These are phyloP conservation scores for Xenoacremonium recifei DNA, from an alignment of 2,329 filamentous ascomycete genomes.

Conservation along the genomic window DNA sequence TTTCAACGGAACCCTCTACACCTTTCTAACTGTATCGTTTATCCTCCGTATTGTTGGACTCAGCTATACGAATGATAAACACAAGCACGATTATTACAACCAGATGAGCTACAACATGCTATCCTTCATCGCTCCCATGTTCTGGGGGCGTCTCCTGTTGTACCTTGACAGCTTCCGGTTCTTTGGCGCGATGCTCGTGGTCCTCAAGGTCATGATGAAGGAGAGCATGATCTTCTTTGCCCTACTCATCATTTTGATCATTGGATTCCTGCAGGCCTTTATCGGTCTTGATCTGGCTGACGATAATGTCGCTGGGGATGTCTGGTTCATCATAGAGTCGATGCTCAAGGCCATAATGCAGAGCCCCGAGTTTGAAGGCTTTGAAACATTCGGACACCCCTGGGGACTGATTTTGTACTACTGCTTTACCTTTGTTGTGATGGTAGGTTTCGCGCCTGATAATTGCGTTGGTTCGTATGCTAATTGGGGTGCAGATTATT, in stretches of 20 bases:
- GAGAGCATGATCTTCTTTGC: slow-evolving; percentile 96
- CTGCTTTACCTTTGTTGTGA: slow-evolving; percentile 94
- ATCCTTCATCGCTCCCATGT: slow-evolving; percentile 91
- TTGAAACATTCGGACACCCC: slow-evolving; percentile 86
- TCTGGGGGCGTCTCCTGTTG: slow-evolving; percentile 88
- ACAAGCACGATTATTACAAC: slow-evolving; percentile 62
- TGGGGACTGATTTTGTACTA: slow-evolving; percentile 97
- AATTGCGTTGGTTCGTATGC: not conserved
- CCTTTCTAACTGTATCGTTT: slow-evolving; percentile 75
- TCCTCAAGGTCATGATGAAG: slow-evolving; percentile 93
- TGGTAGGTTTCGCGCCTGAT: slow-evolving; percentile 54
- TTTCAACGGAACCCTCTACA: slow-evolving; percentile 84
- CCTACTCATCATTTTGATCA: slow-evolving; percentile 76
- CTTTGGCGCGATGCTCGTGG: slow-evolving; percentile 97
- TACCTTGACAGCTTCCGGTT: slow-evolving; percentile 94
- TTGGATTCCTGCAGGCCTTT: slow-evolving; percentile 91
- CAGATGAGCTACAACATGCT: slow-evolving; percentile 89
- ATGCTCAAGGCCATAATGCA: slow-evolving; percentile 93
- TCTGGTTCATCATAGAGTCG: slow-evolving; percentile 70
- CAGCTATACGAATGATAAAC: slow-evolving; percentile 49
- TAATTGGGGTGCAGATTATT: slow-evolving; percentile 48
- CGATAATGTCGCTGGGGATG: slow-evolving; percentile 65
- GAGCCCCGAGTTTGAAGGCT: slow-evolving; percentile 83
- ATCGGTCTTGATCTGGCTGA: slow-evolving; percentile 86
- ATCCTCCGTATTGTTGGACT: slow-evolving; percentile 77